A percentile compares a stretch with the other conserved stretches of the same genome.
Conservation (phyloP, 73 alveolate species). For the Tetrahymena malaccensis region DNA sequence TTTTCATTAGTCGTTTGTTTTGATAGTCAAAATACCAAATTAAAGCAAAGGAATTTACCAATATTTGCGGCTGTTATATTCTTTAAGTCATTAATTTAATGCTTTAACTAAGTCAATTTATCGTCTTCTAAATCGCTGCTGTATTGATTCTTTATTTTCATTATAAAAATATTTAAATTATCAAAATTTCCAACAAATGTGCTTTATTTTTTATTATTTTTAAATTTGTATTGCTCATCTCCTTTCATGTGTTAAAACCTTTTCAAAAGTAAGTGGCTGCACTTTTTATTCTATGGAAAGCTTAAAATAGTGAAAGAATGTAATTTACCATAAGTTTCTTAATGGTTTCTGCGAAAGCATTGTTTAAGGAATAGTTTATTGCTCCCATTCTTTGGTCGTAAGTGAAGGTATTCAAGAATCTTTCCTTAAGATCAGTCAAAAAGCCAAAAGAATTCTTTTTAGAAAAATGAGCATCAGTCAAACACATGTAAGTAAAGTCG, state of each 20-base stretch:
- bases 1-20: neutral
- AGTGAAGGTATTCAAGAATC: neutral
- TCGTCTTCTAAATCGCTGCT: neutral
- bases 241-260: too few species aligned
- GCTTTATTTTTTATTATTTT: too few species aligned
- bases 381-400: neutral
- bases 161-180: neutral
- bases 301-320: neutral
- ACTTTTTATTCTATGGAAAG: too few species aligned
- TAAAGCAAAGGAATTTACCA: neutral
- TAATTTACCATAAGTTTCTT: neutral
- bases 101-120: neutral
- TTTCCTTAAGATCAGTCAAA: conserved; percentile 29
- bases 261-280: too few species aligned
- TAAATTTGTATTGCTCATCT: too few species aligned
- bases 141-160: neutral
- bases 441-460: conserved; percentile 42
- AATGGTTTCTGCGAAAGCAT: neutral
- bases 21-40: neutral
- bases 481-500: conserved; percentile 45
- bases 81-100: neutral
- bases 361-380: neutral
- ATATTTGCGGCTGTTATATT: neutral
- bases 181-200: too few species aligned
- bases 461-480: conserved; percentile 43